Evolutionary conservation across 2,329 filamentous ascomycete species (phyloP), one percentile per base, ranked within the genome.

Genomic region (Aspergillus hiratsukae): DNA sequence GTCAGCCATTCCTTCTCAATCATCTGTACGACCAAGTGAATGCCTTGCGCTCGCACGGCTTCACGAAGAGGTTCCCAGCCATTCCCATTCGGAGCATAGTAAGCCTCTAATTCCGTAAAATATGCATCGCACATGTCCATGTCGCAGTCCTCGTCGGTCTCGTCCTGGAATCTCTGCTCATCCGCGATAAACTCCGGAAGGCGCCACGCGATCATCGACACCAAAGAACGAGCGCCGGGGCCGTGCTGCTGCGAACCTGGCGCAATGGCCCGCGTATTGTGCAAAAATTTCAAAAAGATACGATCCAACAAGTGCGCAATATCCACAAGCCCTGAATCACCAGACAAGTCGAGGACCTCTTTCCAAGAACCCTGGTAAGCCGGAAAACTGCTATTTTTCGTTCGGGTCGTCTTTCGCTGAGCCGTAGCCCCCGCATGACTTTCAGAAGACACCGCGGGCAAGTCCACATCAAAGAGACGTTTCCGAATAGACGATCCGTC

Each of bases 41-140:
- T 71, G 10, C 75, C 75, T 58, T 75, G 74, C 1, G 72, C 66
- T 23, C 75, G 73, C 29, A 75, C 73, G 52, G 73, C 72, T 58
- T 74, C 70, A 25, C 72, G 74, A 17, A 77, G 64, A 43, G 75
- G 75, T 51, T 63, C 68, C 75, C 75, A 77, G 21, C 74, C 74
- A 56, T 58, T 58, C 25, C 67, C 66, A 48, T 61, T 57, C 11
- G 69, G 67, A 2, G 72, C 69, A 62, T 76, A 77, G 50, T 69
- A 68, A 29, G 65, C 60, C 56, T 77, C 74, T 51, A 77, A 56
- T 55, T 77, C 73, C 6, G 73, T 76, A 57, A 76, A 75, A 55
- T 76, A 74, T 51, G 66, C 68, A 64, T 74, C 69, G 31, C 71
- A 75, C 69, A 76, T 74, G 61, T 77, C 68, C 41, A 70, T 65